Evolutionary conservation across 2,329 filamentous ascomycete species (phyloP), one percentile per base, ranked within the genome.

Genomic region (Calonectria pauciramosa): DNA sequence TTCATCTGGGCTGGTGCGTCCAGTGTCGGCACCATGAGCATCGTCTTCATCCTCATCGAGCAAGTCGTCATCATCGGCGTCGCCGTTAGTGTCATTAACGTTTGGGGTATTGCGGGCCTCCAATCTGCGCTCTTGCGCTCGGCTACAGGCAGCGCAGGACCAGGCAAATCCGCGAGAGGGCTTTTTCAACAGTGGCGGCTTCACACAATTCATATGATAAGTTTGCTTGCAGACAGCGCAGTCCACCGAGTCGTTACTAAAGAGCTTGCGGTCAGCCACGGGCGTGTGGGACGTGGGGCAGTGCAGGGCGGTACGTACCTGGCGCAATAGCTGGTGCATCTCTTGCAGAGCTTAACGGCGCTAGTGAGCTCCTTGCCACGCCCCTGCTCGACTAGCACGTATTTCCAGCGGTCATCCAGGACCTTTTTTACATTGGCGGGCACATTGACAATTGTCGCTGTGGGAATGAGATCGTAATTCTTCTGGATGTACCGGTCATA

Each of bases 401-500:
- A 99, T 86, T 95, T 97, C 97, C 97, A 99, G 83, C 96, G 93
- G 86, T 98, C 95, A 85, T 99, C 95, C 60, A 99, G 90, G 71
- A 98, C 96, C 85, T 95, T 97, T 86, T 99, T 99, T 82, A 99
- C 96, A 83, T 94, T 95, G 79, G 94, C 94, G 7, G 97, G 97
- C 63, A 99, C 97, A 83, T 99, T 99, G 87, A 99, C 96, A 82
- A 99, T 97, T 82, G 94, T 93, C 75, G 91, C 92, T 18, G 96
- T 98, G 1, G 97, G 96, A 75, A 99, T 96, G 70, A 98, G 94
- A 82, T 99, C 97, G 89, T 99, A 99, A 86, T 96, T 96, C 77
- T 98, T 96, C 83, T 98, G 96, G 77, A 99, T 99, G 87, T 99
- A 99, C 73, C 97, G 94, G 87, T 99, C 97, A 85, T 98, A 99